Evolutionary conservation across 352 stramenopile genomes (phyloP), one percentile per base, ranked within the genome.

Genomic region (Phytophthora podocarpi): DNA sequence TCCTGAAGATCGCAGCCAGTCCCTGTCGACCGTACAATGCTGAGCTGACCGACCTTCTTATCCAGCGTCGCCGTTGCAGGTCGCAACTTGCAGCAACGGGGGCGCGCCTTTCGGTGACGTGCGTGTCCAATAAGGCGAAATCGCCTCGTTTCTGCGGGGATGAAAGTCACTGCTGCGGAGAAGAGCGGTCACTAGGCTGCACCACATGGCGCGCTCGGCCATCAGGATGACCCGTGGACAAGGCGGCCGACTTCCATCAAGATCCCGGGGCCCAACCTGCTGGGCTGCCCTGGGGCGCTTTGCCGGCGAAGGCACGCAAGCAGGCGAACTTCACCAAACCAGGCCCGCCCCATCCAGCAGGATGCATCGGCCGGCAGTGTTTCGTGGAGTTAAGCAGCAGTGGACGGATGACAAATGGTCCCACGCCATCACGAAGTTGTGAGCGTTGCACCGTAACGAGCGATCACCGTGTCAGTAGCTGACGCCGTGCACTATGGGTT

Each of bases 111-210:
- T 68, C 64, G 46, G 51, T 72, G 64, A 69, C 64, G 64, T 69
- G 64, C 64, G 45, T 23, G 37, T 61, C 64, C 52, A 68, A 64
- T 63, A 72, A 67, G 63, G 63, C 57, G 63, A 72, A 69, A 72
- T 64, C 34, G 64, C 32, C 64, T 69, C 46, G 64, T 72, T 72
- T 72, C 47, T 72, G 64, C 31, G 6, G 21, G 37, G 27, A 41
- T 10, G 16, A 65, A 11, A 57, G 63, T 71, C 63, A 63, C 56
- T 2, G 63, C 15, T 26, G 31, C 6, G 49, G 35, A 71, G 63
- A 63, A 52, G 56, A 59, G 63, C 51, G 26, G 56, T 67, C 62
- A 70, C 55, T 60, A n/a, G 4, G 23, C 15, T 5, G 24, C 24
- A 18, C 48, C 56, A 56, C 47, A 67, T 70, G 62, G 61, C 26